These are phyloP conservation scores for Tillandsia fasciculata DNA, from an alignment of 176 grass and related monocot genomes.

Conservation along the genomic window DNA sequence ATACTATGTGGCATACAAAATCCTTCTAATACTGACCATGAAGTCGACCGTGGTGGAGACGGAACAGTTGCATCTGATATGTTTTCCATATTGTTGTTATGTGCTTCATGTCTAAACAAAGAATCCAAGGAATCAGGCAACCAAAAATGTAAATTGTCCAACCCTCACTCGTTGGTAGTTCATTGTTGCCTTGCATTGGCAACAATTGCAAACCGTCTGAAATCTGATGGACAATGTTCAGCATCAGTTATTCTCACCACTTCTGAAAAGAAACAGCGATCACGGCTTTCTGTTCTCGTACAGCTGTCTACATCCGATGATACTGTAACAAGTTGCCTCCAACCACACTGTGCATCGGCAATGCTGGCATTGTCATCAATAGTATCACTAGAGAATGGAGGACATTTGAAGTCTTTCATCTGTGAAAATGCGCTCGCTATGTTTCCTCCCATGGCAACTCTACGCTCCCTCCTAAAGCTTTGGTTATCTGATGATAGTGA, in stretches of 20 bases:
- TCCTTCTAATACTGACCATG: slow-evolving; percentile 35
- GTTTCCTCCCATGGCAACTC: slow-evolving; percentile 88
- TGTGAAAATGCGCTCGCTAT: slow-evolving; percentile 65
- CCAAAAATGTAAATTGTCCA: slow-evolving; percentile 78
- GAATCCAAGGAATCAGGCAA: slow-evolving; percentile 56
- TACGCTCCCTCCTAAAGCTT: slow-evolving; percentile 66
- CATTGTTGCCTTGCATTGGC: slow-evolving; percentile 63
- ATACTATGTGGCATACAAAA: slow-evolving; percentile 41
- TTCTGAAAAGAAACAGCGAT: slow-evolving; percentile 55
- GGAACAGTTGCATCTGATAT: slow-evolving; percentile 73
- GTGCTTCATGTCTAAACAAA: slow-evolving; percentile 76
- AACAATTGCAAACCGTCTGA: slow-evolving; percentile 48
- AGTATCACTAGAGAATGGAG: slow-evolving; percentile 61
- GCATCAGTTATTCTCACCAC: slow-evolving; percentile 49
- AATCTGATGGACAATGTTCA: slow-evolving; percentile 38
- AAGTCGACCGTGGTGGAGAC: slow-evolving; percentile 57
- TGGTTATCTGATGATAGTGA: slow-evolving; percentile 79
- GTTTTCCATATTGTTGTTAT: slow-evolving; percentile 66
- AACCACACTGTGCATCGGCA: slow-evolving; percentile 70
- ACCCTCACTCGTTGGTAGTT: slow-evolving; percentile 64
- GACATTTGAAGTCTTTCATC: slow-evolving; percentile 39
- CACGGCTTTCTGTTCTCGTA: slow-evolving; percentile 60
- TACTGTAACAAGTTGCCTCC: slow-evolving; percentile 60
- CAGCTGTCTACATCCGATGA: slow-evolving; percentile 66
- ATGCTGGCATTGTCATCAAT: slow-evolving; percentile 56